These are phyloP conservation scores for Colletotrichum sp. DNA, from an alignment of 2,329 filamentous ascomycete genomes.

Conservation along the genomic window DNA sequence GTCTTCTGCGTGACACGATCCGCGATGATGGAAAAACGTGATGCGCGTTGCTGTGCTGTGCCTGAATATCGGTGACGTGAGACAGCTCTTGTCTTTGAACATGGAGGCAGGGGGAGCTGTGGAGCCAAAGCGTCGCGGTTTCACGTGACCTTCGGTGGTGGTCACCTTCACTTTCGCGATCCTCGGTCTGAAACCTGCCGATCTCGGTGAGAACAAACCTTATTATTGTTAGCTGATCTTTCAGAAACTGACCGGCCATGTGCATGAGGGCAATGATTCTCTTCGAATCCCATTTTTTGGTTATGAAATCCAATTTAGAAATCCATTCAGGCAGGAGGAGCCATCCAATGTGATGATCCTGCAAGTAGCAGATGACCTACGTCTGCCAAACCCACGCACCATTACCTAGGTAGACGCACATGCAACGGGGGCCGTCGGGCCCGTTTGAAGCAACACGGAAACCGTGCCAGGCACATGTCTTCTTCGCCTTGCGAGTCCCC, in stretches of 20 bases:
- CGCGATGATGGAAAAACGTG: background rate
- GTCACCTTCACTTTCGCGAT: background rate
- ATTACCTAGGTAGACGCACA: background rate
- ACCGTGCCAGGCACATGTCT: background rate
- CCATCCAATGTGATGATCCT: background rate
- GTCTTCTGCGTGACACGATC: background rate
- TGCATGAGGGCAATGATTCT: background rate
- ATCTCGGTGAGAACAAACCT: background rate
- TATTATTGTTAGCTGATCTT: background rate
- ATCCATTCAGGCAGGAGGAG: background rate
- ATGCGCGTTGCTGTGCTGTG: background rate
- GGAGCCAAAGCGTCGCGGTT: background rate
- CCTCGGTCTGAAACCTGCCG: background rate
- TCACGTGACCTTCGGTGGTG: background rate
- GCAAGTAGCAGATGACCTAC: background rate
- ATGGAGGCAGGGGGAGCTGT: background rate
- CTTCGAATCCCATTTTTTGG: background rate
- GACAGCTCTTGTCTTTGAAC: background rate
- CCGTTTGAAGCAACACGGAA: background rate
- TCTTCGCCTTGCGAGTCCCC: background rate
- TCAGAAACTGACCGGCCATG: background rate
- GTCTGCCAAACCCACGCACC: background rate
- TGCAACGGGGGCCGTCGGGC: background rate
- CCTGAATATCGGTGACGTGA: slow-evolving; percentile 4
- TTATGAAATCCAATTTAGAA: background rate